Percentiles rank a stretch among this genome's conserved stretches.
Conservation (phyloP, 2,329 filamentous ascomycete species). For the Penicillium sp. region DNA sequence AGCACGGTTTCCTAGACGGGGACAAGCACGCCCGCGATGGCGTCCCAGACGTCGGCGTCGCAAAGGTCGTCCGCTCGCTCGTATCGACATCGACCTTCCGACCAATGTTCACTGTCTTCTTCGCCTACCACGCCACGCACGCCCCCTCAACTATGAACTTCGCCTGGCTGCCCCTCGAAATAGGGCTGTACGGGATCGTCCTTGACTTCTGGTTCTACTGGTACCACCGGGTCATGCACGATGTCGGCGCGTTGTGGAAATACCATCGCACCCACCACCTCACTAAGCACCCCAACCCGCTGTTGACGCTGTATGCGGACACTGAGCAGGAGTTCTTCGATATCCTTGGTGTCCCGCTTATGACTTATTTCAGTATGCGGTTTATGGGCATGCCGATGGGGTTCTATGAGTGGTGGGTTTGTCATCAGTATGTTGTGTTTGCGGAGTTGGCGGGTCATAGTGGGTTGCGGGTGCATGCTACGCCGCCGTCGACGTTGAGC, state of each 20-base stretch:
- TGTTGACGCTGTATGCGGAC: slow-evolving; percentile 24
- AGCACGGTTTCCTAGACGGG: slow-evolving; percentile 24
- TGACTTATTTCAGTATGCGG: slow-evolving; percentile 21
- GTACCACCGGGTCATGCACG: slow-evolving; percentile 27
- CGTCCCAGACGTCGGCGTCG: slow-evolving; percentile 24
- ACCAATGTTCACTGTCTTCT: slow-evolving; percentile 25
- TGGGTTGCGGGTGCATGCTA: slow-evolving; percentile 22
- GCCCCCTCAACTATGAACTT: slow-evolving; percentile 18
- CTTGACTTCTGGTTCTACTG: slow-evolving; percentile 30
- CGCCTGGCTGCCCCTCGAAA: slow-evolving; percentile 21
- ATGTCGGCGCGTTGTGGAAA: slow-evolving; percentile 21
- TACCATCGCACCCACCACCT: slow-evolving; percentile 27
- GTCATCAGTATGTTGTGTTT: slow-evolving; percentile 24
- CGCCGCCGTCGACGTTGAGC: slow-evolving; percentile 19
- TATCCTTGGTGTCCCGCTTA: slow-evolving; percentile 22
- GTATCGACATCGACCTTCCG: slow-evolving; percentile 23
- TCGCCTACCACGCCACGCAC: slow-evolving; percentile 17
- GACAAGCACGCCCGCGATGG: slow-evolving; percentile 27
- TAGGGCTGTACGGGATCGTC: slow-evolving; percentile 23
- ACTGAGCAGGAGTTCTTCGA: slow-evolving; percentile 26
- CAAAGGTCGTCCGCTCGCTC: slow-evolving; percentile 22
- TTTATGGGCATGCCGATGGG: slow-evolving; percentile 24
- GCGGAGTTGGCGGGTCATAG: slow-evolving; percentile 25
- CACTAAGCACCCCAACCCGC: slow-evolving; percentile 25
- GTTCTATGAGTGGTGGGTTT: slow-evolving; percentile 28